Conservation (phyloP, 2,329 filamentous ascomycete genomes). For the Botrytis aclada region DNA sequence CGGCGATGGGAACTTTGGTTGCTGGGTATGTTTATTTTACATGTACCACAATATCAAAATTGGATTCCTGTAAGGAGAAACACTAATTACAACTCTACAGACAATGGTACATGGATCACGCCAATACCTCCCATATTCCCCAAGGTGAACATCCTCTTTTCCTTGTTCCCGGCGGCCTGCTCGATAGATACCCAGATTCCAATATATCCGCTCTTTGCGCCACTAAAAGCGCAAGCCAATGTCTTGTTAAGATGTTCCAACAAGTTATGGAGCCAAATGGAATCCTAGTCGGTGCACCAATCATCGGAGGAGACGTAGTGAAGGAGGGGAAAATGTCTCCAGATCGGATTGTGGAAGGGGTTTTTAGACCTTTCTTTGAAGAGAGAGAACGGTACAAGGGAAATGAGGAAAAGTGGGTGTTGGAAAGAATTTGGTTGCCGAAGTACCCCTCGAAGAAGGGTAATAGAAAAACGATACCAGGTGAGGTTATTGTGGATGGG, state of each 20-base stretch:
- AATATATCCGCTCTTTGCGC: neutral
- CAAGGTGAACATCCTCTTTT: slow-evolving; percentile 7
- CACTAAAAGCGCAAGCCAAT: slow-evolving; percentile 7
- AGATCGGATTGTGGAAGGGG: neutral
- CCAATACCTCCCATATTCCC: neutral
- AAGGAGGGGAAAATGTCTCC: slow-evolving; percentile 2
- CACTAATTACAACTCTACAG: neutral
- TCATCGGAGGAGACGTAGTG: neutral
- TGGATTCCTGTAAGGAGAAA: neutral
- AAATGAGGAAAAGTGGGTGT: neutral
- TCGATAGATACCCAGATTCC: slow-evolving; percentile 7
- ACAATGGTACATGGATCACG: slow-evolving; percentile 7
- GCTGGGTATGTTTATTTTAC: neutral
- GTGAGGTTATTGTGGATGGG: neutral
- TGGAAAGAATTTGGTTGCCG: slow-evolving; percentile 1
- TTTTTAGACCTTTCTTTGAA: slow-evolving; percentile 11
- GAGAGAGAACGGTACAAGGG: neutral
- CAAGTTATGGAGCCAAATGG: neutral
- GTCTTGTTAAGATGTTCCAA: slow-evolving; percentile 9
- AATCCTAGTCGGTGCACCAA: slow-evolving; percentile 10
- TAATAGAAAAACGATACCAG: neutral
- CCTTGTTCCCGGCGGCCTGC: neutral
- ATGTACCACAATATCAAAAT: neutral
- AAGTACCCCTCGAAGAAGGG: no score
- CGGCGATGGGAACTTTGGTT: slow-evolving; percentile 1